Evolutionary conservation across 2,329 filamentous ascomycete species (phyloP), one percentile per base, ranked within the genome.

Genomic region (Tolypocladium ovalisporum): DNA sequence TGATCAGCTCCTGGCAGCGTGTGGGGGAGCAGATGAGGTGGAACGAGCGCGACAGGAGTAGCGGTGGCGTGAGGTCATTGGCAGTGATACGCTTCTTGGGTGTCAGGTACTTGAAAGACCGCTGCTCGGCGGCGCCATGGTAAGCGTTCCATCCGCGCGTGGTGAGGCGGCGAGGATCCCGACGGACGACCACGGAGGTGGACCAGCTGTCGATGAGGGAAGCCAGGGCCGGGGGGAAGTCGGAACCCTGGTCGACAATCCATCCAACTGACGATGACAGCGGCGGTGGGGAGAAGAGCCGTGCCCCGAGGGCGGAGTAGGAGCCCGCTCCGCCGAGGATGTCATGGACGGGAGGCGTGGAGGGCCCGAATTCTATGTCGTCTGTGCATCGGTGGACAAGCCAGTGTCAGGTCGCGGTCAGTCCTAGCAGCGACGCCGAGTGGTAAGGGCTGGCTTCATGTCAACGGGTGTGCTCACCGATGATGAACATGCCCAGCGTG

Each of bases 101-200:
- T 0, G 92, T 97, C 55, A 85, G 78, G 70, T 97, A 99, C 69
- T 84, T 86, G 77, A 99, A 99, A 9, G 86, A 86, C 72, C 81
- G 77, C 62, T 85, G 81, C 69, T 89, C 82, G 59, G 84, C 83
- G 55, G 83, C 79, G 36, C 82, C 80, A 40, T 86, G 84, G 68
- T 97, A 97, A 54, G 89, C 89, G 70, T 97, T 97, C 90, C 90
- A 96, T 52, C 88, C 92, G 52, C 90, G 84, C 0, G 94, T 99
- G 2, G 93, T 97, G 54, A 89, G 77, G 29, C 89, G 84, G 8
- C 79, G 71, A 1, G 78, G 76, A 56, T 88, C 85, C 54, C 83
- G 74, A 56, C 91, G 83, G 62, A 94, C 75, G 19, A 90, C 67
- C 24, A 83, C 88, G 7, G 83, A 82, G 1, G 92, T 96, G 19